These are phyloP conservation scores for Rubia occidens DNA, from an alignment of 305 asterid species.

Conservation along the genomic window DNA sequence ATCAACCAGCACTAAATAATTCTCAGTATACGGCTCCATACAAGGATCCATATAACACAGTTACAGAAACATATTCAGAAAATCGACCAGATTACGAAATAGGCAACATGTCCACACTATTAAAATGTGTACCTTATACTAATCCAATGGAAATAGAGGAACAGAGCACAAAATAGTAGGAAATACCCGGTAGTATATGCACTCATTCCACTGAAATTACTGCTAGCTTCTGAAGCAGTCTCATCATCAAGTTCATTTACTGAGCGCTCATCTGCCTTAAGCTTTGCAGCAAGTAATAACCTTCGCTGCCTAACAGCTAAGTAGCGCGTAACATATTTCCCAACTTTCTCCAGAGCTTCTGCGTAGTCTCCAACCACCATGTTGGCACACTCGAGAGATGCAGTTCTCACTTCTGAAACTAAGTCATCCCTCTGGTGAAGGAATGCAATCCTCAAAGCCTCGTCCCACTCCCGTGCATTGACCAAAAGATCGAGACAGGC, in stretches of 20 bases:
- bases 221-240: conserved; percentile 83
- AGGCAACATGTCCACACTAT: background rate
- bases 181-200: conserved; percentile 87
- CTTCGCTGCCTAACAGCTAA: conserved; percentile 88
- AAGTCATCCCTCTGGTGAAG: conserved; percentile 65
- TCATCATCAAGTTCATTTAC: conserved; percentile 61
- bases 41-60: background rate
- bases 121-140: background rate
- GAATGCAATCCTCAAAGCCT: conserved; percentile 74
- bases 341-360: conserved; percentile 88
- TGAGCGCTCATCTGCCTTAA: conserved; percentile 57
- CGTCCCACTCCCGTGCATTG: conserved; percentile 90
- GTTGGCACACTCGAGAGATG: conserved; percentile 76
- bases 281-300: conserved; percentile 76
- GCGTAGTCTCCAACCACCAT: conserved; percentile 50
- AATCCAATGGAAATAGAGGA: background rate
- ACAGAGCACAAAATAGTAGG: background rate
- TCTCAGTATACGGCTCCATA: background rate
- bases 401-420: conserved; percentile 49
- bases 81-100: background rate
- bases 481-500: conserved; percentile 52
- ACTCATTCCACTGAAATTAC: conserved; percentile 95
- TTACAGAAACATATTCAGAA: background rate
- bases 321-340: conserved; percentile 78
- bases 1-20: background rate